These are phyloP conservation scores for Dryadomyces quercus-mongolicae DNA, from an alignment of 2,329 filamentous ascomycete genomes.

Conservation along the genomic window DNA sequence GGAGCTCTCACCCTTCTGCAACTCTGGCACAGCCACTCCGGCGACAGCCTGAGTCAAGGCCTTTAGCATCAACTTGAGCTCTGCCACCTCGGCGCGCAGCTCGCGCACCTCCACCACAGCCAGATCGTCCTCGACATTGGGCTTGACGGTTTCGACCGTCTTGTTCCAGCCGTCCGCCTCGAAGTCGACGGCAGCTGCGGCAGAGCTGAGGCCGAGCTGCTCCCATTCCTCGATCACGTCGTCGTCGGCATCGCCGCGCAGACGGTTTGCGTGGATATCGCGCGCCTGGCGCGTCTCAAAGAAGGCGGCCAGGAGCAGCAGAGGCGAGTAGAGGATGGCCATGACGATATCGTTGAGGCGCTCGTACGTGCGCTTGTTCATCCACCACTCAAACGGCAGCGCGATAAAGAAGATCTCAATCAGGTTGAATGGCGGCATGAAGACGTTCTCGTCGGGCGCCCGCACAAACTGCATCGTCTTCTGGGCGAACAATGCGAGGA, in stretches of 20 bases:
- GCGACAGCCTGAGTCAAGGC: conserved; percentile 4
- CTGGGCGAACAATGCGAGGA: conserved; percentile 81
- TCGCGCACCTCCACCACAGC: conserved; percentile 57
- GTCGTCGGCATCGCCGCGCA: conserved; percentile 76
- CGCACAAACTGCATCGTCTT: conserved; percentile 97
- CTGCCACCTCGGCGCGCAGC: conserved; percentile 44
- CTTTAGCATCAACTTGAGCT: conserved; percentile 38
- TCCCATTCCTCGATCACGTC: conserved; percentile 90
- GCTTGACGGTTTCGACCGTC: conserved; percentile 60
- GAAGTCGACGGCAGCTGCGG: conserved; percentile 73
- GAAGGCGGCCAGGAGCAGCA: conserved; percentile 67
- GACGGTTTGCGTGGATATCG: conserved; percentile 60
- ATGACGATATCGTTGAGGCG: conserved; percentile 69
- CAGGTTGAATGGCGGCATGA: conserved; percentile 90
- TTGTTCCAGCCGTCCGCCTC: conserved; percentile 78
- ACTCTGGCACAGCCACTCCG: neutral
- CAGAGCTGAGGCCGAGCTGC: conserved; percentile 56
- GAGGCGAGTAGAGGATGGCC: conserved; percentile 63
- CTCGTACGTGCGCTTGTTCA: conserved; percentile 62
- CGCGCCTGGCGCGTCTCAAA: conserved; percentile 56
- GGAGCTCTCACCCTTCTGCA: neutral
- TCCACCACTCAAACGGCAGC: conserved; percentile 90
- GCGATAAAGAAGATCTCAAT: conserved; percentile 74
- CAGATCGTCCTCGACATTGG: conserved; percentile 70
- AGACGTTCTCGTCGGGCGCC: conserved; percentile 95